Base-by-base conservation (phyloP, 2,329 filamentous ascomycete species). In the Ophiognomonia clavigignenti-juglandacearum region DNA sequence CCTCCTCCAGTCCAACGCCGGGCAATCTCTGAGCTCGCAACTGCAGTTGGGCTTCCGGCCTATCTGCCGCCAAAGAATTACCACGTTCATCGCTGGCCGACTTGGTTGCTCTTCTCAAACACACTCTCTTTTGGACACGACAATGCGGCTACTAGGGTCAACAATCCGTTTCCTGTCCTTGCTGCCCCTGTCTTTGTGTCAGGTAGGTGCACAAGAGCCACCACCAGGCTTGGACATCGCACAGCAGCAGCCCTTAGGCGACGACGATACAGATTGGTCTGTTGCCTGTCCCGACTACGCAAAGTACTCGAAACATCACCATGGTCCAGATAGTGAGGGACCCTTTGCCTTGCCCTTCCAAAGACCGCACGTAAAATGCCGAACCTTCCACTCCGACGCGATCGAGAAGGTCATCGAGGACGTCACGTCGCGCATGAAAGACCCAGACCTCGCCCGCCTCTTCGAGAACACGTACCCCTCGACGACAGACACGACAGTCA, bases 381-480 rank as follows among this genome's bases (percentile, higher is more conserved):
- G 93, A 53, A 96, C 91, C 0, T 98, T 97, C 67, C 79, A 82
- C 47, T 96, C 91, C 1, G 80, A 86, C 20, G 76, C 85, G 4
- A 95, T 97, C 38, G 93, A 98, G 64, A 77, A 86, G 59, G 86
- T 96, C 43, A 96, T 98, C 53, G 65, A 81, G 24, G 83, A 96
- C 56, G 75, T 98, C 55, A 93, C 85, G 6, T 75, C 79, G 23
- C 84, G 81, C 44, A 86, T 98, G 70, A 76, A 83, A 50, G 85
- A 97, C 59, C 85, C 85, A 14, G 93, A 97, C 58, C 78, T 98
- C 11, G 92, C 92, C 4, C 83, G 91, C 22, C 73, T 98, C 10
- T 98, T 98, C 62, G 89, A 95, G 63, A 98, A 98, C 62, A 84
- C 92, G 2, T 97, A 95, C 55, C 92, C 92, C 4, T 95, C 93